Evolutionary conservation across 2,329 filamentous ascomycete genomes (phyloP).

Genomic region (Neofusicoccum sp.): DNA sequence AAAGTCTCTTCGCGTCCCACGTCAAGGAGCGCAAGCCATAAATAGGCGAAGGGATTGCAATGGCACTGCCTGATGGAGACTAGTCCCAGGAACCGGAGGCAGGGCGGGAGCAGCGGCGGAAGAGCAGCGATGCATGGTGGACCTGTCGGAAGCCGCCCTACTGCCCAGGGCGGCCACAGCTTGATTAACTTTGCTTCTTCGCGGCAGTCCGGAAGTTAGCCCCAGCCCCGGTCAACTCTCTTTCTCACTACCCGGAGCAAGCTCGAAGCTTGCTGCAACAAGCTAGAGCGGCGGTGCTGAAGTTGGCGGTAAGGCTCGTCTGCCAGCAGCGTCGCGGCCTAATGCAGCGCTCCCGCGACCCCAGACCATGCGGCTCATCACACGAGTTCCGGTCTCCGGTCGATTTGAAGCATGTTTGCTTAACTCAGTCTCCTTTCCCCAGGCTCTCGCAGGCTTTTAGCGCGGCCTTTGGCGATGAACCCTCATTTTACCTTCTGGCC

Average conservation of each 20-base stretch:
- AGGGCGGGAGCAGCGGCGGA: too few relatives aligned
- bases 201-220: conserved; percentile 9
- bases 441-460: background rate
- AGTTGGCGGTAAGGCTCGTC: background rate
- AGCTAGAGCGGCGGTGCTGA: background rate
- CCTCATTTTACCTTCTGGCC: background rate
- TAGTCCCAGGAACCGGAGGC: background rate
- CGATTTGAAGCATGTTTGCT: conserved; percentile 1
- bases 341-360: conserved; percentile 6
- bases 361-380: conserved; percentile 19
- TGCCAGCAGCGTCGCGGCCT: background rate
- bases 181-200: conserved; percentile 16
- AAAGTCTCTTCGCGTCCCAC: background rate
- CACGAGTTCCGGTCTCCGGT: background rate
- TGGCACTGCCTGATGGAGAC: background rate
- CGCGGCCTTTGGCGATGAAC: background rate
- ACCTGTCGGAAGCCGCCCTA: background rate
- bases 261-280: background rate
- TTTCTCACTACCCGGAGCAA: conserved; percentile 3
- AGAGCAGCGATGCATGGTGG: background rate
- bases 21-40: background rate
- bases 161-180: background rate
- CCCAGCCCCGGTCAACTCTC: background rate
- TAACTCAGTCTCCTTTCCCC: background rate
- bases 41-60: background rate